Conservation (phyloP, 306 rosid species). For the Malus sylvestris region DNA sequence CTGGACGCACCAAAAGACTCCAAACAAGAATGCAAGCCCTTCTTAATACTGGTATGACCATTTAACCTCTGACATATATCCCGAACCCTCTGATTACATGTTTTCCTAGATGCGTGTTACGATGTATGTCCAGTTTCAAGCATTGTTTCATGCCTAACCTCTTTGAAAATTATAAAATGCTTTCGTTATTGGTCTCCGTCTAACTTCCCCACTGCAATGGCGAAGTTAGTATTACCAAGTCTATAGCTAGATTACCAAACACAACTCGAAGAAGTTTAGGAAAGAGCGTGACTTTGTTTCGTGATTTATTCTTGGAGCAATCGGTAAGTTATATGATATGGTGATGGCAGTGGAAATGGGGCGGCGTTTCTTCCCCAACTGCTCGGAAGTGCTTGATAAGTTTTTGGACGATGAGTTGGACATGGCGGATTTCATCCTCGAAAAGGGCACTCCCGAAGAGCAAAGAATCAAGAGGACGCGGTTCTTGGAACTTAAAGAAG, state of each 20-base stretch:
- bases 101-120: neutral
- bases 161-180: neutral
- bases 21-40: constrained; percentile 54
- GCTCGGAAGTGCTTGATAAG: constrained; percentile 85
- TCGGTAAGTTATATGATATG: neutral
- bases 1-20: constrained; percentile 50
- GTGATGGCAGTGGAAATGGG: constrained; percentile 66
- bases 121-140: neutral
- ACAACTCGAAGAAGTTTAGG: constrained; percentile 4
- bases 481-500: constrained; percentile 83
- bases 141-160: neutral
- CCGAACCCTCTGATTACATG: neutral
- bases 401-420: constrained; percentile 64
- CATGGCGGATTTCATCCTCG: constrained; percentile 67
- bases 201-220: neutral
- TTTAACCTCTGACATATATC: neutral
- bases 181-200: neutral
- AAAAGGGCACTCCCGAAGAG: constrained; percentile 66
- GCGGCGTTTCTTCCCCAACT: constrained; percentile 78
- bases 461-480: constrained; percentile 56
- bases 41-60: constrained; percentile 60
- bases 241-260: neutral
- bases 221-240: neutral
- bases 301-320: constrained; percentile 2
- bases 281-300: neutral